Percentiles rank a stretch among this genome's conserved stretches.
Evolutionary conservation across 352 stramenopile species (phyloP).

Genomic region (Aphanomyces euteiches): DNA sequence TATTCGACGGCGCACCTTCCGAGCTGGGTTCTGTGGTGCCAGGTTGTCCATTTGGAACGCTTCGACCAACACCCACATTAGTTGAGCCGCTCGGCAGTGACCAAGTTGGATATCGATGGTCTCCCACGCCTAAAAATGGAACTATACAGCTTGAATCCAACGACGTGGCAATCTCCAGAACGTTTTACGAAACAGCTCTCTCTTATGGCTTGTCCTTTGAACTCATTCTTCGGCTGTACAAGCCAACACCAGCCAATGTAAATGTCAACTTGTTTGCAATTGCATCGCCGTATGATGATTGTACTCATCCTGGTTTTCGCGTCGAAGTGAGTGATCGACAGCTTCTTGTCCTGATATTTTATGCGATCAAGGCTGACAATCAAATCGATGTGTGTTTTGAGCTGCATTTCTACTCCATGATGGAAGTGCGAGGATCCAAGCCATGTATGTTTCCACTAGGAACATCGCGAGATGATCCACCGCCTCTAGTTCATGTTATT

Average conservation of each 20-base stretch:
- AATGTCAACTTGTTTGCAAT: slow-evolving; percentile 76
- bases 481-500: neutral
- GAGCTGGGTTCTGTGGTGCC: neutral
- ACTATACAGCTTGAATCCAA: neutral
- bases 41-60: slow-evolving; percentile 5
- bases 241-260: slow-evolving; percentile 36
- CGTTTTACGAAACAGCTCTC: neutral
- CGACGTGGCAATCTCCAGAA: neutral
- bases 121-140: neutral
- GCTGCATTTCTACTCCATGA: slow-evolving; percentile 25
- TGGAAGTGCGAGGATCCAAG: neutral
- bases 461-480: neutral
- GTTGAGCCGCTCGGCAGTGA: neutral
- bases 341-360: slow-evolving; percentile 60
- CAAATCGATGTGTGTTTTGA: slow-evolving; percentile 32
- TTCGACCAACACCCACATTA: neutral
- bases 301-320: slow-evolving; percentile 60
- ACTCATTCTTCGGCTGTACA: slow-evolving; percentile 45
- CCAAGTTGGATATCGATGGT: neutral
- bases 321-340: slow-evolving; percentile 58
- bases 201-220: slow-evolving; percentile 61
- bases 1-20: slow-evolving; percentile 34
- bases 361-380: slow-evolving; percentile 27
- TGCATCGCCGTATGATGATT: slow-evolving; percentile 55
- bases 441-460: neutral